Percentiles rank a stretch among this genome's conserved stretches.
Evolutionary conservation across 2,329 filamentous ascomycete genomes (phyloP).

Genomic region (Aureobasidium sp.): DNA sequence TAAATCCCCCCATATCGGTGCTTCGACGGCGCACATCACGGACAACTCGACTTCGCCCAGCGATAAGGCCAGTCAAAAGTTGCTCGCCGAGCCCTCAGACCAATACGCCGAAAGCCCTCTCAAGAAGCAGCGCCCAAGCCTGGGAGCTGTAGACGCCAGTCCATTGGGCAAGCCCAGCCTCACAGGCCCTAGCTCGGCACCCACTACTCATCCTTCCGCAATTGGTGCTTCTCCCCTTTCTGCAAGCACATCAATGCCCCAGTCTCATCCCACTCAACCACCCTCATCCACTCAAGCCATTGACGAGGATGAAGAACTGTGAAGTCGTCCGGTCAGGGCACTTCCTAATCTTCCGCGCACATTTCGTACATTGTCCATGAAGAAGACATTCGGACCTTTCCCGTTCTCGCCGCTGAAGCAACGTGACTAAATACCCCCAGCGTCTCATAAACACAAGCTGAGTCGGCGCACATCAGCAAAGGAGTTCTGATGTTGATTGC

Average conservation of each 20-base stretch:
- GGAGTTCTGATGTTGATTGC: neutral
- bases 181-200: neutral
- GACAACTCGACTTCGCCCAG: slow-evolving; percentile 26
- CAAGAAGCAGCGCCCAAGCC: slow-evolving; percentile 66
- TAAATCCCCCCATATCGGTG: slow-evolving; percentile 35
- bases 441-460: neutral
- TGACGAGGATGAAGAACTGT: slow-evolving; percentile 19
- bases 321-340: neutral
- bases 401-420: neutral
- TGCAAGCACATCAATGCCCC: slow-evolving; percentile 6
- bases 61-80: slow-evolving; percentile 24
- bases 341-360: neutral
- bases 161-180: neutral
- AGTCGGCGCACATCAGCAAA: neutral
- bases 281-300: neutral
- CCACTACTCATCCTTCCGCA: neutral
- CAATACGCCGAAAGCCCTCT: slow-evolving; percentile 61
- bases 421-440: neutral
- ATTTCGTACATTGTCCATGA: neutral
- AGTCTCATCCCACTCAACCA: neutral
- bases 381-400: neutral
- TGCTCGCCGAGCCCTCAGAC: slow-evolving; percentile 31
- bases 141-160: slow-evolving; percentile 25
- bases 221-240: slow-evolving; percentile 1
- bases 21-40: slow-evolving; percentile 34